Base-by-base conservation (phyloP, 768 basidiomycete genomes). In the Pholiota molesta region DNA sequence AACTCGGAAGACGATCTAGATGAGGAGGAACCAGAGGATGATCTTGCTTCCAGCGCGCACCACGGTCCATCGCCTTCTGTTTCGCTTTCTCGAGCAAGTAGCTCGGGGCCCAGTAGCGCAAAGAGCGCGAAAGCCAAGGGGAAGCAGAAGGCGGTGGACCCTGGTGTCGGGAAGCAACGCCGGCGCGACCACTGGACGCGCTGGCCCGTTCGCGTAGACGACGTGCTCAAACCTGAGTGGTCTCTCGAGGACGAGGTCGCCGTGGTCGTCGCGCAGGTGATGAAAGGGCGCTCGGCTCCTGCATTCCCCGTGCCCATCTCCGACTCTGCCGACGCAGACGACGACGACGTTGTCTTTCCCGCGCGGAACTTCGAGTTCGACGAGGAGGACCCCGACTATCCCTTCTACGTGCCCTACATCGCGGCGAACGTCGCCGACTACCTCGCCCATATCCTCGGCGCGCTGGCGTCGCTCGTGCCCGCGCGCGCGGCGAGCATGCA, bases 191-290 rank as follows among this genome's bases (percentile, higher is more conserved):
- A 75, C 0, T 92, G 90, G 90, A 91, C 91, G 0, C 79, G 86
- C 7, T 94, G 92, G 92, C 92, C 92, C 1, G 81, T 92, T 55
- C 80, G 86, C 17, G 66, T 78, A 3, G 76, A 78, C 16, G 89
- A 93, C 66, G 81, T 90, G 16, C 77, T 80, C 23, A 75, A 83
- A 9, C 90, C 92, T 1, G 86, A 91, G 73, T 93, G 88, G 87
- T 74, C 75, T 9, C 74, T 94, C 21, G 80, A 86, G 52, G 91
- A 93, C 64, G 92, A 93, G 73, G 79, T 93, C 9, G 72, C 73
- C 21, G 70, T 78, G 2, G 67, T 92, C 31, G 79, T 80, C 5
- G 73, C 78, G 19, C 71, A 77, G 13, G 71, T 74, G 29, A 62
- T 80, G 44, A 77, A 65, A 49, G 63, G 62, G 17, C 68, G 68